Conservation (phyloP, 2,329 filamentous ascomycete genomes). For the Cordyceps javanica region DNA sequence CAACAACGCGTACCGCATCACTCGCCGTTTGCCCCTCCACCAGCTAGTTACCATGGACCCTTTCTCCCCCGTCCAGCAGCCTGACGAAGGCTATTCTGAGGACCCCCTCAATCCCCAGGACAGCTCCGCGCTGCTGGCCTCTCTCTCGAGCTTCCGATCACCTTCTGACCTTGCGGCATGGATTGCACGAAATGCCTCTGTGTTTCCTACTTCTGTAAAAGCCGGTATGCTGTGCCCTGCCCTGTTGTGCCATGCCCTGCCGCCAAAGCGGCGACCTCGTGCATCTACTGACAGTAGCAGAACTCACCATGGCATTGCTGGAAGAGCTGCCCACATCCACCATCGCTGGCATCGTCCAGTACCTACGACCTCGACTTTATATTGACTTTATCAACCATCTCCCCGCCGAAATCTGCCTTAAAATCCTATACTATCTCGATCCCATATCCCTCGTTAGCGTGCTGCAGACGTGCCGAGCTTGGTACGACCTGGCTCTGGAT, state of each 20-base stretch:
- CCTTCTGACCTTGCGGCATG: constrained; percentile 42
- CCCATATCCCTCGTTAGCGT: constrained; percentile 73
- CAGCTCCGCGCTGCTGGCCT: constrained; percentile 25
- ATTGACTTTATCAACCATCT: constrained; percentile 86
- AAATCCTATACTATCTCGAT: constrained; percentile 82
- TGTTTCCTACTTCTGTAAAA: constrained; percentile 43
- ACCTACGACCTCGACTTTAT: constrained; percentile 76
- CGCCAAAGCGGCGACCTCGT: background rate
- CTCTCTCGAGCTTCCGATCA: constrained; percentile 31
- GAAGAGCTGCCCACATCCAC: constrained; percentile 72
- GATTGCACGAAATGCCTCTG: constrained; percentile 44
- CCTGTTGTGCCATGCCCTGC: constrained; percentile 18
- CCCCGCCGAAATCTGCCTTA: constrained; percentile 83
- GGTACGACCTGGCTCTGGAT: constrained; percentile 77
- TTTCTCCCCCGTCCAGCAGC: constrained; percentile 48
- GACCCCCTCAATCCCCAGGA: constrained; percentile 51
- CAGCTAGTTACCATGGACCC: constrained; percentile 37
- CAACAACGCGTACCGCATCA: too few relatives aligned
- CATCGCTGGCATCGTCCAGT: constrained; percentile 73
- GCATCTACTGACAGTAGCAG: constrained; percentile 35
- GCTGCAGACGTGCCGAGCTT: constrained; percentile 71
- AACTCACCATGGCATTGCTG: constrained; percentile 73
- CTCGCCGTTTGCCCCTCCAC: too few relatives aligned
- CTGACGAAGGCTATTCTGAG: constrained; percentile 86
- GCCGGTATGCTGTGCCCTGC: constrained; percentile 34